Base-by-base conservation (phyloP, 805 yeast genomes). In the Nakazawaea wyomingensis region DNA sequence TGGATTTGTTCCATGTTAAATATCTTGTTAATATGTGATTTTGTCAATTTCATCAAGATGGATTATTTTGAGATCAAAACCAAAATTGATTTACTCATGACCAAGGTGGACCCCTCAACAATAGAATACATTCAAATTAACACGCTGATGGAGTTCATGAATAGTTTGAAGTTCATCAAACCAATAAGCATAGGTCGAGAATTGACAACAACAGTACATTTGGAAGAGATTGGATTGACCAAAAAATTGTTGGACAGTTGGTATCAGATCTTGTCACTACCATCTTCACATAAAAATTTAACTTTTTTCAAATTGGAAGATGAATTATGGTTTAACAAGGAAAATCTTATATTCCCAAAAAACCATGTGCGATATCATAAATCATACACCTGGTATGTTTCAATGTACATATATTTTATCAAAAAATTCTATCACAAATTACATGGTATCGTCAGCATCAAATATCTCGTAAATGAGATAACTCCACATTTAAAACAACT, bases 371-470 rank as follows among this genome's bases (percentile, higher is more conserved):
- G 11, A 4, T 16, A 36, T 20, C 37, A 36, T 24, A 36, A 31
- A 36, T 42, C 45, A 3, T 42, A 36, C 21, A 14, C 31, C 9
- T 42, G 45, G 45, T 42, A 42, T 19, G 27, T 36, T 3, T 26
- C 45, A 4, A 36, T 42, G 37, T 42, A 42, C 20, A 42, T 42
- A 17, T 36, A 42, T 20, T 42, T 42, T 27, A 42, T 42, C 34
- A 30, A 26, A 21, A 36, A 36, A 31, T 42, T 42, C 22, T 42
- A 36, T 26, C 33, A 42, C 24, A 13, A 24, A 11, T 17, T 5
- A 14, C 34, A 41, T 20, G 22, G 33, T 8, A 22, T 13, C 3
- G 44, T 30, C 27, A 42, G 45, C 21, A 18, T 42, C 14, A 26
- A 35, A n/a, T 42, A 42, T 19, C 22, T 42, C 11, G 14, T 42